A percentile compares a stretch with the other conserved stretches of the same genome.
These are phyloP conservation scores for Cyclanthera cordifolia DNA, from an alignment of 306 rosid genomes.

Conservation along the genomic window DNA sequence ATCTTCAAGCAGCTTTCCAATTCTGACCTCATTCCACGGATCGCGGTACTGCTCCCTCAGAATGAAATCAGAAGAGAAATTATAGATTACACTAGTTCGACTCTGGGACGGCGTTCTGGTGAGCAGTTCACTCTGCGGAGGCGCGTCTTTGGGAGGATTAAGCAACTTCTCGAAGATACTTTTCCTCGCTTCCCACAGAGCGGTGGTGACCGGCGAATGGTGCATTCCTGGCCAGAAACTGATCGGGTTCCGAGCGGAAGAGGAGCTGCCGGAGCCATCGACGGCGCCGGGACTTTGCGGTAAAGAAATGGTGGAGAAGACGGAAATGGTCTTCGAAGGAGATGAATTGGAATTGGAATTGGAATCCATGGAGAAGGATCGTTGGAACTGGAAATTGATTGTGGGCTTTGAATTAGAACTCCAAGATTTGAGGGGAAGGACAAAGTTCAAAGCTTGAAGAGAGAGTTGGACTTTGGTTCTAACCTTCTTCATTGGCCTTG, in stretches of 20 bases:
- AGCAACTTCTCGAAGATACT: slow-evolving; percentile 57
- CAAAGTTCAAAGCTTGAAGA: not conserved
- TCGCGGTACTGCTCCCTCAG: slow-evolving; percentile 85
- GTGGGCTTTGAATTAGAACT: slow-evolving; percentile 14
- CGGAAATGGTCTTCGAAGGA: slow-evolving; percentile 46
- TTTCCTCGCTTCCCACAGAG: slow-evolving; percentile 75
- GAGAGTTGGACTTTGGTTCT: not conserved
- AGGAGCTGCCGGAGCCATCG: not conserved
- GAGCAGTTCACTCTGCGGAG: slow-evolving; percentile 74
- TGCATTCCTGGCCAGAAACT: slow-evolving; percentile 86
- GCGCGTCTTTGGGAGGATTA: slow-evolving; percentile 76
- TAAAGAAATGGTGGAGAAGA: slow-evolving; percentile 30
- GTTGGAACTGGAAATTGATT: slow-evolving; percentile 3
- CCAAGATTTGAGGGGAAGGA: not conserved
- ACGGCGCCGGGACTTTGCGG: slow-evolving; percentile 16
- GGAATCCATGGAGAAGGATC: slow-evolving; percentile 36
- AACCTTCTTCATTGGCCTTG: not conserved
- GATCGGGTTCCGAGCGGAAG: slow-evolving; percentile 45
- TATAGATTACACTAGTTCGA: slow-evolving; percentile 54
- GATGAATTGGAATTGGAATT: slow-evolving; percentile 27
- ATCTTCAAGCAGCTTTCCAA: slow-evolving; percentile 85
- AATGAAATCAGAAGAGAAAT: slow-evolving; percentile 61
- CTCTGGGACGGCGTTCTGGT: slow-evolving; percentile 76
- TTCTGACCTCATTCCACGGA: slow-evolving; percentile 86
- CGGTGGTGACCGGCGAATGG: slow-evolving; percentile 89